A percentile compares a stretch with the other conserved stretches of the same genome.
Evolutionary conservation across 2,329 filamentous ascomycete species (phyloP).

Genomic region (Endocalyx cinctus): DNA sequence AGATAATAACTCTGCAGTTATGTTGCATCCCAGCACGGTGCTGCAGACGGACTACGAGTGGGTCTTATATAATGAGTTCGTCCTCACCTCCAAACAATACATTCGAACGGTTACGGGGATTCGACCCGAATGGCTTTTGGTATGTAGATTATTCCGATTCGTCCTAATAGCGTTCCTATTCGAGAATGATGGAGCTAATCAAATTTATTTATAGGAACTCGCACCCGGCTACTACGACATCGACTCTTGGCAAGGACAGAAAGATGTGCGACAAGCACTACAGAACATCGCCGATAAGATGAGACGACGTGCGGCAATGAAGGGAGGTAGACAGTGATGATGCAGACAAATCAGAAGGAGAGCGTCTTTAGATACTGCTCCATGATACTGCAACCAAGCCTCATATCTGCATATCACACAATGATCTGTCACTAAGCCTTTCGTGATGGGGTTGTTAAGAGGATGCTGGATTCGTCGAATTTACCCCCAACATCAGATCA

Average conservation of each 20-base stretch:
- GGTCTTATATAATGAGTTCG: slow-evolving; percentile 98
- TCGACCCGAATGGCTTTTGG: slow-evolving; percentile 89
- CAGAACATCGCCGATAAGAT: slow-evolving; percentile 55
- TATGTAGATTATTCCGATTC: slow-evolving; percentile 38
- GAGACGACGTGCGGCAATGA: slow-evolving; percentile 55
- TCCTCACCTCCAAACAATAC: slow-evolving; percentile 96
- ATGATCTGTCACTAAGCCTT: no score
- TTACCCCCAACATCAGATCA: no score
- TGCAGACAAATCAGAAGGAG: no score
- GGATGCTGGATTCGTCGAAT: no score
- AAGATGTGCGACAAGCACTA: slow-evolving; percentile 73
- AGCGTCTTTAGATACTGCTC: no score
- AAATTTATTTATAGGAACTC: slow-evolving; percentile 63
- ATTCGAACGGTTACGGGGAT: slow-evolving; percentile 90
- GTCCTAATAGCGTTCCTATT: not conserved
- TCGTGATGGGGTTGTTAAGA: no score
- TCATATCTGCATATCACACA: no score
- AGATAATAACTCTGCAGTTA: slow-evolving; percentile 89
- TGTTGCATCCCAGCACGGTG: slow-evolving; percentile 91
- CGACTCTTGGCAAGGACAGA: slow-evolving; percentile 69
- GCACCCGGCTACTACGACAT: slow-evolving; percentile 91
- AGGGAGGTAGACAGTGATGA: slow-evolving; percentile 41
- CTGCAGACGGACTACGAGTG: slow-evolving; percentile 86
- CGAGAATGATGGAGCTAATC: not conserved
- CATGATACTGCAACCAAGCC: no score